Evolutionary conservation across 352 stramenopile species (phyloP).

Genomic region (Phytophthora hybrid): DNA sequence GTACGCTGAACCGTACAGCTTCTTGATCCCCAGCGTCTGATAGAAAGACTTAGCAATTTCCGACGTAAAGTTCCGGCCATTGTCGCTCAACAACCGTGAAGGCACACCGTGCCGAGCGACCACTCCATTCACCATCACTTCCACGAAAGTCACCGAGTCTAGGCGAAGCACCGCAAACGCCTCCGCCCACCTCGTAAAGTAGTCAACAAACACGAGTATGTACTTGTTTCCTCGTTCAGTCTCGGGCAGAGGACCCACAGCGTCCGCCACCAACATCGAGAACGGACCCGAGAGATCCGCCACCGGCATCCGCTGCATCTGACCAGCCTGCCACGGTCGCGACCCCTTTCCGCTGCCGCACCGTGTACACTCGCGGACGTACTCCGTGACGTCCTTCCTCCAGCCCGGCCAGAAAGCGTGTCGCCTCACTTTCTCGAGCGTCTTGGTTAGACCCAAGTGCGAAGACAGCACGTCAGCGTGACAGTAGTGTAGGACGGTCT

Average conservation of each 20-base stretch:
- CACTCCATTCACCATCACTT: conserved; percentile 1
- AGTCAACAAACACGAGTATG: conserved; percentile 4
- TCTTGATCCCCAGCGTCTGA: conserved; percentile 15
- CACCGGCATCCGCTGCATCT: conserved; percentile 18
- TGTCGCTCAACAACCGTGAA: conserved; percentile 10
- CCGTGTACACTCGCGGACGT: not conserved
- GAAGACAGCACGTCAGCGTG: conserved; percentile 11
- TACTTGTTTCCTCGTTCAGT: not conserved
- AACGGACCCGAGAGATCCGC: conserved; percentile 4
- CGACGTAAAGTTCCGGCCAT: conserved; percentile 6
- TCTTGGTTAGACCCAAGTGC: conserved; percentile 11
- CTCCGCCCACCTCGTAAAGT: not conserved
- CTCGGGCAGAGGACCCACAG: not conserved
- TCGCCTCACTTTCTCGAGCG: conserved; percentile 6
- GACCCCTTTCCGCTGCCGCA: not conserved
- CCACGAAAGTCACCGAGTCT: not conserved
- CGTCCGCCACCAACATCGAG: not conserved
- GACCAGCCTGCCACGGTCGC: conserved; percentile 1
- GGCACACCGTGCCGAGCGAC: conserved; percentile 6
- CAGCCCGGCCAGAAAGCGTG: conserved; percentile 5
- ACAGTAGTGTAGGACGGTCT: conserved; percentile 20
- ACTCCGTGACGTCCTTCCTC: conserved; percentile 3
- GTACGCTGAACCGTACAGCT: not conserved
- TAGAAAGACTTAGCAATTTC: conserved; percentile 17
- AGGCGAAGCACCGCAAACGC: not conserved